These are phyloP conservation scores for Phalaenopsis equestris DNA, from an alignment of 106 monocot genomes.

Conservation along the genomic window DNA sequence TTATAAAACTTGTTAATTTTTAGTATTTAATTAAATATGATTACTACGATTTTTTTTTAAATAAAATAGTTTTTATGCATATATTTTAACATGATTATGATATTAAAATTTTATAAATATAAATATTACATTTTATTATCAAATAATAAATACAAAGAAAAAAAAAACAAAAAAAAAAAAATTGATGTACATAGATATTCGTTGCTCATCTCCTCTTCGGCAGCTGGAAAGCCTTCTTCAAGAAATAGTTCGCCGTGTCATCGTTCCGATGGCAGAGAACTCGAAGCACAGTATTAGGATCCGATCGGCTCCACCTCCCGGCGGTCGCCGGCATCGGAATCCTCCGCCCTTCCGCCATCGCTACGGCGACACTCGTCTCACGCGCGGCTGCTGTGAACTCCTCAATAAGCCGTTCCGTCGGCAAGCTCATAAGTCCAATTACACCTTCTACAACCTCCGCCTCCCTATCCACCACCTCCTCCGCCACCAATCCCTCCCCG, in stretches of 20 bases:
- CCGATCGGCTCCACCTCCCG: slow-evolving; percentile 36
- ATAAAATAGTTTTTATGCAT: too few species aligned
- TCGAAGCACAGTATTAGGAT: slow-evolving; percentile 39
- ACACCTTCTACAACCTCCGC: slow-evolving; percentile 45
- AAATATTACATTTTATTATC: too few species aligned
- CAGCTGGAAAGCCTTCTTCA: slow-evolving; percentile 46
- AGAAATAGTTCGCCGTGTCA: slow-evolving; percentile 35
- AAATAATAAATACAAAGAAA: too few species aligned
- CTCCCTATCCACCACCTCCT: slow-evolving; percentile 50
- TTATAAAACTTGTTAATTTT: too few species aligned
- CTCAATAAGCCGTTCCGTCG: slow-evolving; percentile 48
- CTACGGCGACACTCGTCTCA: neutral
- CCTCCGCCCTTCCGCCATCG: slow-evolving; percentile 4
- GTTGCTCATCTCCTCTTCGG: slow-evolving; percentile 29
- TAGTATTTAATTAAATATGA: too few species aligned
- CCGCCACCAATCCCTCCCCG: slow-evolving; percentile 40
- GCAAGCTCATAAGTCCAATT: slow-evolving; percentile 35
- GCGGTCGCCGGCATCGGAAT: slow-evolving; percentile 36
- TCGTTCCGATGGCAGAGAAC: slow-evolving; percentile 59
- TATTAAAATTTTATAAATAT: too few species aligned
- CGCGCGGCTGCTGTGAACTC: slow-evolving; percentile 38
- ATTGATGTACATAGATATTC: too few species aligned
- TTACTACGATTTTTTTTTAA: too few species aligned
- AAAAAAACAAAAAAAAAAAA: too few species aligned
- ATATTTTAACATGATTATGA: too few species aligned